Percentiles rank a stretch among this genome's conserved stretches.
These are phyloP conservation scores for Aspergillus bridgeri DNA, from an alignment of 495 filamentous ascomycete genomes.

Conservation along the genomic window DNA sequence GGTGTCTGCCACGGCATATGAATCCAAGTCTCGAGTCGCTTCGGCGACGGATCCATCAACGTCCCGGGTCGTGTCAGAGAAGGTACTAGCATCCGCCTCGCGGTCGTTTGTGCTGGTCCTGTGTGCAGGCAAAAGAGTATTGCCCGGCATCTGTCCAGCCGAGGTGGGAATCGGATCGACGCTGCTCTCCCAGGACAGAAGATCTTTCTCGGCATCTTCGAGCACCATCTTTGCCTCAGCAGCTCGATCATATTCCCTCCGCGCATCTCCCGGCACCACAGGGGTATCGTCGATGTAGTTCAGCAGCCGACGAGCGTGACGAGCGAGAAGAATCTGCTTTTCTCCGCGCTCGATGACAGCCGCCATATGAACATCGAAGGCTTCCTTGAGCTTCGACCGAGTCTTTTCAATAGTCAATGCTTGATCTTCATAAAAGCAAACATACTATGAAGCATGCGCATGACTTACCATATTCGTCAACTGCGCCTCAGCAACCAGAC, in stretches of 20 bases:
- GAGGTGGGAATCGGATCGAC: slow-evolving; percentile 48
- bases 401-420: slow-evolving; percentile 51
- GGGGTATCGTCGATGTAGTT: slow-evolving; percentile 89
- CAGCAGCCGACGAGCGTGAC: slow-evolving; percentile 79
- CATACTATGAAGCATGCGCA: neutral
- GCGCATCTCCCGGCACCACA: slow-evolving; percentile 79
- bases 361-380: slow-evolving; percentile 80
- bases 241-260: slow-evolving; percentile 60
- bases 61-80: slow-evolving; percentile 1
- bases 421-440: neutral
- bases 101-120: neutral
- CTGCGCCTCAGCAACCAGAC: slow-evolving; percentile 93
- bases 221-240: slow-evolving; percentile 72
- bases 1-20: neutral
- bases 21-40: neutral
- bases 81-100: neutral
- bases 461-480: slow-evolving; percentile 78
- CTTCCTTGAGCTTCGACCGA: slow-evolving; percentile 88
- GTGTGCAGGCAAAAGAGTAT: slow-evolving; percentile 12
- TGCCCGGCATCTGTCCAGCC: slow-evolving; percentile 6
- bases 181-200: slow-evolving; percentile 68
- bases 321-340: slow-evolving; percentile 91
- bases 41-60: slow-evolving; percentile 1
- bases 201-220: slow-evolving; percentile 88
- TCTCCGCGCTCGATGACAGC: slow-evolving; percentile 92